Evolutionary conservation across 352 stramenopile genomes (phyloP), one percentile per base, ranked within the genome.

Genomic region (Pythium folliculosum): DNA sequence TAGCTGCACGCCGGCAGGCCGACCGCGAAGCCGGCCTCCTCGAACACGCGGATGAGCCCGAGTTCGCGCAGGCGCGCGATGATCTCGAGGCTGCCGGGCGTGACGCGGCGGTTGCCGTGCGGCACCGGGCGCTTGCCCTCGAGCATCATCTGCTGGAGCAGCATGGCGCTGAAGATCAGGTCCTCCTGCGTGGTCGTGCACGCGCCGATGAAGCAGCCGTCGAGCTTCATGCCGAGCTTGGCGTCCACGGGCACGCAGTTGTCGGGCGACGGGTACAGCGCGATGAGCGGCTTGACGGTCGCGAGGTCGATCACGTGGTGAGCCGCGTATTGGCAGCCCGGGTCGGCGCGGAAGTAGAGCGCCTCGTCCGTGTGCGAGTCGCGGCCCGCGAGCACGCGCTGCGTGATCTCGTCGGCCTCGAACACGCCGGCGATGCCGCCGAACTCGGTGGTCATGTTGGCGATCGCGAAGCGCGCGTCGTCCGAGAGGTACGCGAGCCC

Each of bases 361-460:
- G 81, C 84, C 60, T 93, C 84, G 55, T 87, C 81, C 51, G 78
- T 78, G 72, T 93, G 84, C 38, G 78, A 87, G 1, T 74, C 65
- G n/a, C 83, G 80, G 3, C 53, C 68, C 21, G 77, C 63, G 27
- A 90, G 70, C 58, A 91, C 84, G 40, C 77, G 80, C 51, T 90
- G 70, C 5, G 84, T 90, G 68, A 93, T 88, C 44, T 76, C 78
- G 51, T 94, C 86, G 19, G 86, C 86, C 49, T 82, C 77, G 54
- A 94, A 94, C 16, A 94, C 84, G 14, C 86, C 86, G n/a, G 83
- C 84, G 59, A 94, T 94, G 40, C 73, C 86, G 23, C 86, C 86
- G 63, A 94, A 94, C 71, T 94, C 86, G 22, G 86, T 91, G 50
- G 76, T 91, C 86, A 94, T 94, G 65, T 94, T 94, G 43, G 82